phyloP scores from a whole-genome alignment of 2,329 filamentous ascomycete species.

The Fusarium mexicanum region DNA sequence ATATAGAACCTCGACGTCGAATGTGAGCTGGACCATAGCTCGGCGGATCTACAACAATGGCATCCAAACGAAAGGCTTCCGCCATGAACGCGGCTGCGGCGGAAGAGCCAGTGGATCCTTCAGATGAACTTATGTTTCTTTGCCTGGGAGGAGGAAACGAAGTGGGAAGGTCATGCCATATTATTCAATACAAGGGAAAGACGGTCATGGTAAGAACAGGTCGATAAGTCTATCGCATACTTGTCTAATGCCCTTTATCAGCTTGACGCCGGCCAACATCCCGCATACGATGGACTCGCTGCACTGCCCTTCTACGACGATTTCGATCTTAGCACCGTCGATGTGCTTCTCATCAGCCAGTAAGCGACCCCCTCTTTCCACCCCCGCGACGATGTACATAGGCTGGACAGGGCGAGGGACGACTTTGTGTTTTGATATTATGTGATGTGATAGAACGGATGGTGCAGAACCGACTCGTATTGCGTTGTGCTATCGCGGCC shows the following conservation, averaged over 20 bases:
- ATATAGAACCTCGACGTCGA: conserved; percentile 12
- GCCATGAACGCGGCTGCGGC: conserved; percentile 73
- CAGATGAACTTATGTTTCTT: conserved; percentile 93
- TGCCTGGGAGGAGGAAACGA: conserved; percentile 96
- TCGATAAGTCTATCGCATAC: conserved; percentile 1
- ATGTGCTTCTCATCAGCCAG: conserved; percentile 98
- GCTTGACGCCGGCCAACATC: conserved; percentile 97
- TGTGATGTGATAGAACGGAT: conserved; percentile 41
- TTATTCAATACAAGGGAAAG: conserved; percentile 99
- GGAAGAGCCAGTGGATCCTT: conserved; percentile 90
- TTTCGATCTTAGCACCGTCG: conserved; percentile 96
- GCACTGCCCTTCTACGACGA: conserved; percentile 98
- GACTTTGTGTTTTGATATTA: conserved; percentile 37
- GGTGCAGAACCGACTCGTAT: background rate
- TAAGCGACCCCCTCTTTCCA: conserved; percentile 65
- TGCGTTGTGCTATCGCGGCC: conserved; percentile 6
- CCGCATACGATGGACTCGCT: conserved; percentile 92
- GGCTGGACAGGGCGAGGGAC: conserved; percentile 45
- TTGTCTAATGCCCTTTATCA: conserved; percentile 50
- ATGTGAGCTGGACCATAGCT: conserved; percentile 34
- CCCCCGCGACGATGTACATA: conserved; percentile 37
- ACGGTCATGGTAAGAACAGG: conserved; percentile 85
- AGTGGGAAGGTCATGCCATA: conserved; percentile 95
- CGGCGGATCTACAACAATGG: conserved; percentile 66
- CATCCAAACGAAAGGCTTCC: conserved; percentile 89